Percentiles rank a stretch among this genome's conserved stretches.
These are phyloP conservation scores for Ustilago hordei DNA, from an alignment of 1,284 basidiomycete species.

Conservation along the genomic window DNA sequence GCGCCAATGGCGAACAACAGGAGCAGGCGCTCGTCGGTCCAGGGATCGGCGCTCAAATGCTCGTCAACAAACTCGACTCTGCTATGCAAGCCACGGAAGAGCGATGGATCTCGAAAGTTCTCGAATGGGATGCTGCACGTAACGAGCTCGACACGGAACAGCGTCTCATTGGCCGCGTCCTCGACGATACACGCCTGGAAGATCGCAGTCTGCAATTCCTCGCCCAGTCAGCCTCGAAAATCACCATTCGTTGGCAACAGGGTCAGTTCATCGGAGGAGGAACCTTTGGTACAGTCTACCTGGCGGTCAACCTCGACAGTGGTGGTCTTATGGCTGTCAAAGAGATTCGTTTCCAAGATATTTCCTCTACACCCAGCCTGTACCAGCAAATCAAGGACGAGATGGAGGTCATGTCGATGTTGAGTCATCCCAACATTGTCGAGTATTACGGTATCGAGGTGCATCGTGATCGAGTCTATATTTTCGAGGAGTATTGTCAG, in stretches of 20 bases:
- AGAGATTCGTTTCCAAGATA: constrained; percentile 96
- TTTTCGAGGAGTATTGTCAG: constrained; percentile 98
- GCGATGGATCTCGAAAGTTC: constrained; percentile 56
- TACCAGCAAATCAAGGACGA: constrained; percentile 96
- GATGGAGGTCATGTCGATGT: constrained; percentile 97
- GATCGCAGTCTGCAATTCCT: constrained; percentile 67
- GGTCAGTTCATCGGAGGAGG: constrained; percentile 97
- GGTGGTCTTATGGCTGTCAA: constrained; percentile 99
- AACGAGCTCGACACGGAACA: constrained; percentile 61
- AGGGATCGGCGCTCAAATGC: constrained; percentile 49
- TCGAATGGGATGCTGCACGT: constrained; percentile 63
- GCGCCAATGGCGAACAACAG: constrained; percentile 72
- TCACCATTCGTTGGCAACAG: constrained; percentile 98
- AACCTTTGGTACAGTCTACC: constrained; percentile 88
- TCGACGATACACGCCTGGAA: constrained; percentile 67
- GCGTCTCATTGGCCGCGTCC: constrained; percentile 64
- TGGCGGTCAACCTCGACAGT: constrained; percentile 95
- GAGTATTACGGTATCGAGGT: constrained; percentile 99
- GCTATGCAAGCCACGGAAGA: constrained; percentile 61
- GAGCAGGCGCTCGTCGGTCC: constrained; percentile 69
- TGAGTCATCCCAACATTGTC: constrained; percentile 97
- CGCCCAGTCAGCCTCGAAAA: constrained; percentile 77
- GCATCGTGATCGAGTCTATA: constrained; percentile 98
- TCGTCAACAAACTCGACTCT: constrained; percentile 56
- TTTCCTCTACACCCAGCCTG: constrained; percentile 75